Evolutionary conservation across 2,329 filamentous ascomycete genomes (phyloP), one percentile per base, ranked within the genome.

Genomic region (Nemania serpens): DNA sequence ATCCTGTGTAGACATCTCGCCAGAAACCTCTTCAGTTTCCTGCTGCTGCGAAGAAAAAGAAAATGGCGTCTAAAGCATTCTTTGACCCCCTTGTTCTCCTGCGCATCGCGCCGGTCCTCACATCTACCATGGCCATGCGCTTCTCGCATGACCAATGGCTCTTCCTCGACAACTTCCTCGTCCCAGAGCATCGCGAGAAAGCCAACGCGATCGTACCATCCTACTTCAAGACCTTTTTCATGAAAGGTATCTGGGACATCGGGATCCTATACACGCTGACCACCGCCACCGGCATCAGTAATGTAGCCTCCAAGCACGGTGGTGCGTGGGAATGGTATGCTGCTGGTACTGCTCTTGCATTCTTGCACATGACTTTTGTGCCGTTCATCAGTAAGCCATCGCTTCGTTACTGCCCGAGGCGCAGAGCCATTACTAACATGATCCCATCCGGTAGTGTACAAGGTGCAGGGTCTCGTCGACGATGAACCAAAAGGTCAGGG

Each of bases 91-190:
- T 75, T 46, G 72, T 74, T 6, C 67, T 73, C 45, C 73, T 83
- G 36, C 76, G 81, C 47, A 66, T 79, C 17, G 73, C 78, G 1
- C 81, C 81, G 0, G 70, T 83, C 22, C 64, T 82, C 64, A 78
- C 79, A n/a, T 78, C 79, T 2, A 81, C 80, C 2, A 75, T 76
- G 66, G 76, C 79, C 0, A 73, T 83, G 52, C 74, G 77, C 66
- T 81, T 75, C 71, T 77, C 79, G 13, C 71, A 72, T 42, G 79
- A 81, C 69, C 79, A 81, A 63, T 74, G 77, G 62, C 65, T 76
- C 52, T 81, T 81, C 69, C 74, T 81, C 42, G 64, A 68, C 50
- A 66, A 73, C 65, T 67, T 81, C 60, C 73, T 77, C 3, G 67
- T 64, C 7, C 63, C 70, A 12, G 63, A 70, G 33, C 66, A 74